These are phyloP conservation scores for Pseudocercospora vitis DNA, from an alignment of 2,329 filamentous ascomycete species.

Conservation along the genomic window DNA sequence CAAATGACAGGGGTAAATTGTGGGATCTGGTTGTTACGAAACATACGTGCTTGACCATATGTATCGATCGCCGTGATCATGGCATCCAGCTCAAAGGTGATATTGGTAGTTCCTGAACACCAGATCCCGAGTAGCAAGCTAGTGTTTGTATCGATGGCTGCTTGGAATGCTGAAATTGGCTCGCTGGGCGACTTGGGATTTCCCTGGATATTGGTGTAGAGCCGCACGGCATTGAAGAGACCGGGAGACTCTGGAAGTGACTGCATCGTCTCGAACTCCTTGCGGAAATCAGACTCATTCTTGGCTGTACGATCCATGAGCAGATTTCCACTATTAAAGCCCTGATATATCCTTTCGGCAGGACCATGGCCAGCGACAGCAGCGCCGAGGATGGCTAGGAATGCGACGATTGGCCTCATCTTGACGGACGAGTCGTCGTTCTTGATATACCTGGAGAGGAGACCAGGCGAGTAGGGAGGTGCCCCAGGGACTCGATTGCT, in stretches of 20 bases:
- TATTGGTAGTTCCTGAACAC: constrained; percentile 53
- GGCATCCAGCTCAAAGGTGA: constrained; percentile 73
- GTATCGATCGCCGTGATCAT: constrained; percentile 66
- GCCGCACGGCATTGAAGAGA: constrained; percentile 64
- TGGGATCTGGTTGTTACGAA: too few species aligned
- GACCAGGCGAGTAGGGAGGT: too few species aligned
- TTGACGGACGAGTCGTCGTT: too few species aligned
- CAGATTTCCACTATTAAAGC: constrained; percentile 21
- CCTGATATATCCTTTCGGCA: constrained; percentile 9
- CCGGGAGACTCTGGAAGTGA: constrained; percentile 62
- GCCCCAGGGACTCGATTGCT: too few species aligned
- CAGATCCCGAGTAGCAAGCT: constrained; percentile 78
- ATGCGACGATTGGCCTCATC: too few species aligned
- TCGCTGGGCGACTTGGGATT: constrained; percentile 57
- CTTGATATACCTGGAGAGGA: too few species aligned
- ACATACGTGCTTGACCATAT: constrained; percentile 67
- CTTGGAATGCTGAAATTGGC: constrained; percentile 70
- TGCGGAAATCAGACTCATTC: constrained; percentile 55
- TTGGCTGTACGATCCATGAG: constrained; percentile 10
- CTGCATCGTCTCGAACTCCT: constrained; percentile 65
- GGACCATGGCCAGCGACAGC: background rate
- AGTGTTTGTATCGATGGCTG: constrained; percentile 78
- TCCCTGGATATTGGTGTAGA: constrained; percentile 62
- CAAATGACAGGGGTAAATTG: too few species aligned
- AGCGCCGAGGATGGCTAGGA: background rate